Conservation (phyloP, 192 early-diverging fungal species). For the Diversispora eburnea region DNA sequence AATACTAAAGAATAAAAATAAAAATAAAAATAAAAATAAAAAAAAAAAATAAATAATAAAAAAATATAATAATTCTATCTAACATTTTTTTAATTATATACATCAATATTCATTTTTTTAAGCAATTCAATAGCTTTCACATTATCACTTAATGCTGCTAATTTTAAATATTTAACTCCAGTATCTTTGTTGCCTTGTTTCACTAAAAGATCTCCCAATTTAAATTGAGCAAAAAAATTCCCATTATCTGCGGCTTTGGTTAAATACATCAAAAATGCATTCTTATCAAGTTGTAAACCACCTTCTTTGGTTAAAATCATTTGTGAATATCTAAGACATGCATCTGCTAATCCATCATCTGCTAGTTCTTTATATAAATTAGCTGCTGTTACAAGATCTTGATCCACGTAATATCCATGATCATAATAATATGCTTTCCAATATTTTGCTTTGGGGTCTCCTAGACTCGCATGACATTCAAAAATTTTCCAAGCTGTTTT, state of each 20-base stretch:
- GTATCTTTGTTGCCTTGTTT: background rate
- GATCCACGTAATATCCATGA: background rate
- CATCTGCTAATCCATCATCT: background rate
- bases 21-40: too few relatives aligned
- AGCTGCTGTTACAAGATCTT: background rate
- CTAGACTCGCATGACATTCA: background rate
- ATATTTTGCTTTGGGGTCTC: background rate
- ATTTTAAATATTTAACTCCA: background rate
- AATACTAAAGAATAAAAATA: too few relatives aligned
- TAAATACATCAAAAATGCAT: background rate
- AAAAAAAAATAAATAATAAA: too few relatives aligned
- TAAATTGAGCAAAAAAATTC: background rate
- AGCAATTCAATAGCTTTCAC: background rate
- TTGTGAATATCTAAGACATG: background rate
- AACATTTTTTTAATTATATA: too few relatives aligned
- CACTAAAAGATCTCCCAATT: background rate
- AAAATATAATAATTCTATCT: too few relatives aligned
- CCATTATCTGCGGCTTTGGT: background rate
- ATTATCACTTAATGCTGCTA: background rate
- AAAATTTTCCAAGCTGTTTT: conserved; percentile 2
- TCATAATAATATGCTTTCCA: background rate
- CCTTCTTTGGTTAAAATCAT: background rate
- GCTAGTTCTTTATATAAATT: background rate
- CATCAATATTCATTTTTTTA: background rate
- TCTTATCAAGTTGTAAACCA: background rate